A percentile compares a stretch with the other conserved stretches of the same genome.
phyloP scores from a whole-genome alignment of 352 stramenopile genomes.

The Phytophthora chlamydospora region DNA sequence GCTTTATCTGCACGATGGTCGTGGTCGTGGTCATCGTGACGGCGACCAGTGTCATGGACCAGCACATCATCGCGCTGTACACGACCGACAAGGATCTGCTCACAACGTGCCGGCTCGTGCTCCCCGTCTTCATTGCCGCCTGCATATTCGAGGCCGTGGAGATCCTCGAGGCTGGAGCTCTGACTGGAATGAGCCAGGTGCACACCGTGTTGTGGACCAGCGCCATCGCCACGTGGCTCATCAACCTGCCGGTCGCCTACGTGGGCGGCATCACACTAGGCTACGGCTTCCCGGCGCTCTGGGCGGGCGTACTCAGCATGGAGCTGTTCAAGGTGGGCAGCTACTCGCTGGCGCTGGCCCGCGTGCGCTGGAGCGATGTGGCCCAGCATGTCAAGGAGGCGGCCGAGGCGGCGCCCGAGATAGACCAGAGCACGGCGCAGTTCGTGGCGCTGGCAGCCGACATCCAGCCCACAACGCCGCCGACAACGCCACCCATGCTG shows the following conservation, averaged over 20 bases:
- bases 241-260: slow-evolving; percentile 74
- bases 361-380: slow-evolving; percentile 59
- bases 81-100: slow-evolving; percentile 62
- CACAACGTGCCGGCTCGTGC: slow-evolving; percentile 49
- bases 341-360: slow-evolving; percentile 50
- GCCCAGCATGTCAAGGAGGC: slow-evolving; percentile 46
- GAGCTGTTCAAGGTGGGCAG: slow-evolving; percentile 66
- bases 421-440: slow-evolving; percentile 61
- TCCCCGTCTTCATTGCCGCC: slow-evolving; percentile 64
- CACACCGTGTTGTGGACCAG: slow-evolving; percentile 70
- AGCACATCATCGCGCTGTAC: slow-evolving; percentile 61
- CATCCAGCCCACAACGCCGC: slow-evolving; percentile 57
- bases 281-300: slow-evolving; percentile 68
- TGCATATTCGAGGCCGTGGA: slow-evolving; percentile 73
- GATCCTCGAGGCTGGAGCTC: slow-evolving; percentile 56
- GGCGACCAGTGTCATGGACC: slow-evolving; percentile 50
- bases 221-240: slow-evolving; percentile 64
- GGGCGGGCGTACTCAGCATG: slow-evolving; percentile 66
- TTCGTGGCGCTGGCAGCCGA: slow-evolving; percentile 68
- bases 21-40: slow-evolving; percentile 58
- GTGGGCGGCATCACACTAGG: slow-evolving; percentile 47
- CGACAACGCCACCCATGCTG: slow-evolving; percentile 49
- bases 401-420: slow-evolving; percentile 49
- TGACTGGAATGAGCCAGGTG: slow-evolving; percentile 79
- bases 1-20: slow-evolving; percentile 57